Conservation (phyloP, 768 basidiomycete species). For the Calocybe cyanea region DNA sequence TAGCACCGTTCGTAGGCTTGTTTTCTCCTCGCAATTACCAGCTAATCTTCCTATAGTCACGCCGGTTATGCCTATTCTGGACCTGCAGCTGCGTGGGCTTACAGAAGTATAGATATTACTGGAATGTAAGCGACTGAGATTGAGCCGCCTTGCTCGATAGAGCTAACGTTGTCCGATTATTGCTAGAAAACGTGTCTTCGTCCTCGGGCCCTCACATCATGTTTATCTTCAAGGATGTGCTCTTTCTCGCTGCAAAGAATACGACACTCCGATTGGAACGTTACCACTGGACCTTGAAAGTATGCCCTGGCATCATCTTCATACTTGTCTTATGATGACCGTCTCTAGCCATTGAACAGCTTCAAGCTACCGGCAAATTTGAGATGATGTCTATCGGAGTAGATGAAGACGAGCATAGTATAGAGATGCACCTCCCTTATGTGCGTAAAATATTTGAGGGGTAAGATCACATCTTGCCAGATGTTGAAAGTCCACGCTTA, state of each 20-base stretch:
- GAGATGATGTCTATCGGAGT: slow-evolving; percentile 56
- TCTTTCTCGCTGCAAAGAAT: slow-evolving; percentile 70
- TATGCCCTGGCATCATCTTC: slow-evolving; percentile 32
- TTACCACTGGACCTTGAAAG: slow-evolving; percentile 77
- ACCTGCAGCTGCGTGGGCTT: slow-evolving; percentile 93
- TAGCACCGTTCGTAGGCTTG: slow-evolving; percentile 77
- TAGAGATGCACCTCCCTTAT: slow-evolving; percentile 98
- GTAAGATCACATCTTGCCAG: slow-evolving; percentile 33
- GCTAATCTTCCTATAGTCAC: slow-evolving; percentile 51
- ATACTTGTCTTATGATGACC: too few relatives aligned
- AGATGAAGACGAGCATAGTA: slow-evolving; percentile 94
- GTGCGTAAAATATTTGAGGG: slow-evolving; percentile 80
- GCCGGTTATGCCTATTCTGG: slow-evolving; percentile 97
- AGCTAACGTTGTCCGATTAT: slow-evolving; percentile 3
- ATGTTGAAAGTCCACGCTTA: background rate
- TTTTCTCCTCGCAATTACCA: slow-evolving; percentile 1
- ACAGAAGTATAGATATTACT: slow-evolving; percentile 78
- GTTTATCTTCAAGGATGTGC: slow-evolving; percentile 86
- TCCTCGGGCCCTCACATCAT: slow-evolving; percentile 96
- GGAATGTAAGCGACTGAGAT: slow-evolving; percentile 76
- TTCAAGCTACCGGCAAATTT: slow-evolving; percentile 67
- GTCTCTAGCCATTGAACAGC: slow-evolving; percentile 57
- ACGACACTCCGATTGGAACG: slow-evolving; percentile 83
- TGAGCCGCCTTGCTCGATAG: slow-evolving; percentile 8
- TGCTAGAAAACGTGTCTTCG: slow-evolving; percentile 82